Evolutionary conservation across 2,329 filamentous ascomycete genomes (phyloP), one percentile per base, ranked within the genome.

Genomic region (Emergomyces orientalis): DNA sequence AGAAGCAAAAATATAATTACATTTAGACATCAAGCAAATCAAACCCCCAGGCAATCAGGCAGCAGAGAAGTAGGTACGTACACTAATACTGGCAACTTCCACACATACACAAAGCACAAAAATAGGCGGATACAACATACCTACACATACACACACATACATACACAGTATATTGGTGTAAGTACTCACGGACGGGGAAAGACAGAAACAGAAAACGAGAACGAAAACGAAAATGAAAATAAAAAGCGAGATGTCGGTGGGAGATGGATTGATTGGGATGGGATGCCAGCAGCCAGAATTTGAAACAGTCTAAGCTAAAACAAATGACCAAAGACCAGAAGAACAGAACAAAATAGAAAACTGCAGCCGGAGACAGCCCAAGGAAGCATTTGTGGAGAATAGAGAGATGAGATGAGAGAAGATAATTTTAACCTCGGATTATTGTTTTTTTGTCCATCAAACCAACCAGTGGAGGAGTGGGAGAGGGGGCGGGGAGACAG

Each of bases 1-100:
- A 19, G 6, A 25, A 57, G 30, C 41, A 39, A 47, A 14, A 59
- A 49, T 51, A 60, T 34, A 47, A 51, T 49, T 57, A 57, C 55
- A 57, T 57, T 57, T 22, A 57, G 22, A 34, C 51, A 9, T 54
- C 51, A 34, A 17, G 22, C 30, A 34, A 4, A 30, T 19, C 27
- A 54, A 30, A 32, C 30, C 51, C 51, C 19, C 43, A 58, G 25
- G 17, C 37, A 57, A 43, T 14, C 34, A n/a, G 11, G 32, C 2
- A 22, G 39, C n/a, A 39, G 19, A 30, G 25, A 8, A 11, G 22
- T n/a, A 17, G 27, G 27, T 19, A 37, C 19, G 4, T n/a, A 34
- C 51, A 55, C 27, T 37, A 37, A 37, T 37, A 9, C 34, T 37
- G 34, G 34, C 34, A 37, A 37, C 8, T 6, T 37, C 34, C 34